Percentiles rank a stretch among this genome's conserved stretches.
These are phyloP conservation scores for Cutaneotrichosporon dermatis DNA, from an alignment of 1,284 basidiomycete genomes.

Conservation along the genomic window DNA sequence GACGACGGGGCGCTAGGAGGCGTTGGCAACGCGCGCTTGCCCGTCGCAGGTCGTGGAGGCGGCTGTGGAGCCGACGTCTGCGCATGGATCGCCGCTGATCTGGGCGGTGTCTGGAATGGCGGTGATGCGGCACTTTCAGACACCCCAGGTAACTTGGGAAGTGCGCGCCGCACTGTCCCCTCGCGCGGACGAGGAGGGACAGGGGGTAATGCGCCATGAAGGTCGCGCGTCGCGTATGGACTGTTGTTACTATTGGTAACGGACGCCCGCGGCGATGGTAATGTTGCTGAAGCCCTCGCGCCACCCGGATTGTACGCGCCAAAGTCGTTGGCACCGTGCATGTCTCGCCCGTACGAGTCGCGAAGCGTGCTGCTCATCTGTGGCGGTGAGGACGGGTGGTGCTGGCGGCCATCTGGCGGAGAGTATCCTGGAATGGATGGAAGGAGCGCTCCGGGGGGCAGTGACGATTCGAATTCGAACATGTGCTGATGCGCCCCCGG, in stretches of 20 bases:
- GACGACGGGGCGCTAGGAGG: neutral
- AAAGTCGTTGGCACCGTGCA: neutral
- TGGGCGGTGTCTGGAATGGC: neutral
- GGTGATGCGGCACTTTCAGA: neutral
- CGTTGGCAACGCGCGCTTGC: neutral
- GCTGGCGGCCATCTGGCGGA: neutral
- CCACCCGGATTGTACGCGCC: neutral
- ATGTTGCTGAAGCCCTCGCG: neutral
- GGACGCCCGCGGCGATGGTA: neutral
- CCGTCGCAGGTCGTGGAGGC: neutral
- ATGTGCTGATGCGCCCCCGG: neutral
- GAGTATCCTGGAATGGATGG: neutral
- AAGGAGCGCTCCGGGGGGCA: conserved; percentile 10
- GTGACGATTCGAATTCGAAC: conserved; percentile 10
- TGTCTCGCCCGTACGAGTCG: neutral
- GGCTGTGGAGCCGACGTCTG: neutral
- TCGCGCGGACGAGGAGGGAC: neutral
- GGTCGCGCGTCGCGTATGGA: neutral
- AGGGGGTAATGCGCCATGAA: neutral
- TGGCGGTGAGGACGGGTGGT: neutral
- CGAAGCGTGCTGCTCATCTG: neutral
- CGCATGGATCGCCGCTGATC: neutral
- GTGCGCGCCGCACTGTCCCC: neutral
- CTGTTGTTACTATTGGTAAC: neutral
- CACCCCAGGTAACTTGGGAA: neutral